These are phyloP conservation scores for Mercurialis annua DNA, from an alignment of 345 rosid species.

Conservation along the genomic window DNA sequence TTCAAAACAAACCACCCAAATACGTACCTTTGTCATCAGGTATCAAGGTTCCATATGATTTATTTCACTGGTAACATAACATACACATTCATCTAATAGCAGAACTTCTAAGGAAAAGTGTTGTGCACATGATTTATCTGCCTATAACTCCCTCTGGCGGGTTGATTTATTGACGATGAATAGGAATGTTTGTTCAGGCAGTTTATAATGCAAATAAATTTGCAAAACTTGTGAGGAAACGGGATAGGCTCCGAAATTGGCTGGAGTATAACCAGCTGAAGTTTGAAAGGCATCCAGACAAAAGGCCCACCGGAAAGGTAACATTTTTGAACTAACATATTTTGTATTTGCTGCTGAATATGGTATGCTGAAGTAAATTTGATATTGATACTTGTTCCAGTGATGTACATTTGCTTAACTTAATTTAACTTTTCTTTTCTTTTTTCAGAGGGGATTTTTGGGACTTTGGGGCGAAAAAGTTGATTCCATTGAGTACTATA, in stretches of 20 bases:
- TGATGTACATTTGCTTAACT: not conserved
- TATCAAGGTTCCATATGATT: slow-evolving; percentile 15
- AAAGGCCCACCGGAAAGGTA: slow-evolving; percentile 77
- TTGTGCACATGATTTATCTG: not conserved
- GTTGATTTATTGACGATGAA: slow-evolving; percentile 2
- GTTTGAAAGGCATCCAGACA: slow-evolving; percentile 73
- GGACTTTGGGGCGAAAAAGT: slow-evolving; percentile 81
- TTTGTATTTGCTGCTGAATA: not conserved
- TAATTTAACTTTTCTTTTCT: not conserved
- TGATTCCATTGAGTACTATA: slow-evolving; percentile 81
- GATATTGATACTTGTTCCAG: not conserved
- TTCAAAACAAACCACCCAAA: slow-evolving; percentile 80
- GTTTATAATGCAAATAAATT: slow-evolving; percentile 80
- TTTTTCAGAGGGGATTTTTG: slow-evolving; percentile 70
- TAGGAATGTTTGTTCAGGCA: slow-evolving; percentile 44
- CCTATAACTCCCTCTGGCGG: not conserved
- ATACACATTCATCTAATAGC: not conserved
- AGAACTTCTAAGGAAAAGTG: not conserved
- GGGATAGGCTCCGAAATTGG: slow-evolving; percentile 82
- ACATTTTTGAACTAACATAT: slow-evolving; percentile 14
- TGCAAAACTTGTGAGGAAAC: slow-evolving; percentile 64
- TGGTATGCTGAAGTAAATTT: not conserved
- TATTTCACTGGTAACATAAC: not conserved
- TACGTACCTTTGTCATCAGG: slow-evolving; percentile 91
- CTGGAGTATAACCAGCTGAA: slow-evolving; percentile 78